phyloP scores from a whole-genome alignment of 352 stramenopile species.

The Ophiocytium majus region DNA sequence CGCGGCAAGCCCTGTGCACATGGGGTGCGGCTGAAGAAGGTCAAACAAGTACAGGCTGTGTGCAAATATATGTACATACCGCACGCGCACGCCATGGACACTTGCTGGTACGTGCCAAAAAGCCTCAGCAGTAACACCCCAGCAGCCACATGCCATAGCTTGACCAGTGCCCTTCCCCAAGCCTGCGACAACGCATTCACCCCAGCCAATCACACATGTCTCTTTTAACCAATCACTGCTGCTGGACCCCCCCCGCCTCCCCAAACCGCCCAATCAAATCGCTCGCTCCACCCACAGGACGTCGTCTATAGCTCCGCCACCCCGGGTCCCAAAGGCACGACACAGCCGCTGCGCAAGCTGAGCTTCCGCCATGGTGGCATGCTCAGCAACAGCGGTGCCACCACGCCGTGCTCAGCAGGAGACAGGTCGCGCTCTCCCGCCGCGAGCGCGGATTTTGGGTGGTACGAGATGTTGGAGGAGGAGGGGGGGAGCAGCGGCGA shows the following conservation, averaged over 20 bases:
- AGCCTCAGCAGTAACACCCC: neutral
- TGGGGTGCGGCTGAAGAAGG: too few species aligned
- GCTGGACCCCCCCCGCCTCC: too few species aligned
- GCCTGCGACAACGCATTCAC: too few species aligned
- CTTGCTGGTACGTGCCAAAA: too few species aligned
- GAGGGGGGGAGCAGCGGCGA: neutral
- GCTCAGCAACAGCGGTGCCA: neutral
- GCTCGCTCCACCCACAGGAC: constrained; percentile 7
- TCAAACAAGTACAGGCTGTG: too few species aligned
- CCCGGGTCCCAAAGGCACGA: neutral
- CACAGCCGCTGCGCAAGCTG: neutral
- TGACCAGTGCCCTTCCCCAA: neutral
- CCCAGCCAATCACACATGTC: too few species aligned
- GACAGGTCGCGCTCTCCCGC: neutral
- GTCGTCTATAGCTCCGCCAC: constrained; percentile 1
- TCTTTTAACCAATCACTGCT: too few species aligned
- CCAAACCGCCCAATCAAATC: too few species aligned
- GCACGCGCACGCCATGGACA: too few species aligned
- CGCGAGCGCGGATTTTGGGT: neutral
- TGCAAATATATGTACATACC: too few species aligned
- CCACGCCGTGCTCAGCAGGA: too few species aligned
- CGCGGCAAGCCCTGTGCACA: too few species aligned
- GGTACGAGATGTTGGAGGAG: neutral
- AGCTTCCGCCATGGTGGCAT: neutral
- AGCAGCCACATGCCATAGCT: neutral